Conservation (phyloP, 1,284 basidiomycete genomes). For the Pseudomicrostroma phylloplanum region DNA sequence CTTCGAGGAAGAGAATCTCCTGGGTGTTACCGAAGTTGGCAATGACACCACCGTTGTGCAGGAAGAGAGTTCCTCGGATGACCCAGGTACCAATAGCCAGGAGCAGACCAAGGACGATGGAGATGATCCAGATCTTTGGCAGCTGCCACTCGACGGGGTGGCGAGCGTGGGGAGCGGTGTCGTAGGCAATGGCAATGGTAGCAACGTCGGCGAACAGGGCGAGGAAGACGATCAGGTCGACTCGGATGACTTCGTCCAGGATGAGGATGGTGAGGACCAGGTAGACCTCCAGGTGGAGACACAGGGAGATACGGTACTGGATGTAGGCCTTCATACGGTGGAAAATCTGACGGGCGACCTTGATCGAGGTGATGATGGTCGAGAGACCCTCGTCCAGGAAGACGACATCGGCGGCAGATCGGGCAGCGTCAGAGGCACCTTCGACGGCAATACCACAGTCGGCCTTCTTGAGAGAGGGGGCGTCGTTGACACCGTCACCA, state of each 20-base stretch:
- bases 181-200: slow-evolving; percentile 58
- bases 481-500: slow-evolving; percentile 53
- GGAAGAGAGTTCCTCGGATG: slow-evolving; percentile 56
- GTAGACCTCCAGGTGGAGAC: slow-evolving; percentile 60
- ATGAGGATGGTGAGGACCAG: slow-evolving; percentile 57
- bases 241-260: slow-evolving; percentile 58
- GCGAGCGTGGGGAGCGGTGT: slow-evolving; percentile 56
- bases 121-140: slow-evolving; percentile 60
- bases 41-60: slow-evolving; percentile 55
- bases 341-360: slow-evolving; percentile 60
- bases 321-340: slow-evolving; percentile 59
- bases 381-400: slow-evolving; percentile 57
- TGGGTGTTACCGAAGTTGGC: slow-evolving; percentile 58
- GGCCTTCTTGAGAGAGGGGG: slow-evolving; percentile 56
- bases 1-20: slow-evolving; percentile 59
- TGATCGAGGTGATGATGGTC: slow-evolving; percentile 58
- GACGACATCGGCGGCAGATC: slow-evolving; percentile 56
- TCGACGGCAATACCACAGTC: slow-evolving; percentile 57
- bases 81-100: slow-evolving; percentile 59
- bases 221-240: slow-evolving; percentile 59
- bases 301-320: slow-evolving; percentile 53
- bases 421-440: slow-evolving; percentile 56
- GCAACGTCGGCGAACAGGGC: slow-evolving; percentile 58
- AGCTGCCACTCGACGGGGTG: slow-evolving; percentile 60
- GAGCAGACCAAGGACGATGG: slow-evolving; percentile 53